A percentile compares a stretch with the other conserved stretches of the same genome.
phyloP scores from a whole-genome alignment of 2,329 filamentous ascomycete genomes.

The Botrytis tulipae region DNA sequence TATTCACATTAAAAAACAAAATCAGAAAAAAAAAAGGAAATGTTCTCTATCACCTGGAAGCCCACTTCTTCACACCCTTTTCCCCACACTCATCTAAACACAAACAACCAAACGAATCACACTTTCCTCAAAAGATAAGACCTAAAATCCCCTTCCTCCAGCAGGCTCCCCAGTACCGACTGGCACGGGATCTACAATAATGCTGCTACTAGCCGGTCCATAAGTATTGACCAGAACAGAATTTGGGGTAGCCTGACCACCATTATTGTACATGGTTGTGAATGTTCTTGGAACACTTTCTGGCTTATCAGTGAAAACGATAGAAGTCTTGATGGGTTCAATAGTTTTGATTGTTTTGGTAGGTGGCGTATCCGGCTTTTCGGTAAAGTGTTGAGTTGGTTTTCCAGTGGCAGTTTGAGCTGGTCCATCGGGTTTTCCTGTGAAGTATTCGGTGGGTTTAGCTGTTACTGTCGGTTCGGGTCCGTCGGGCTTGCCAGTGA shows the following conservation, averaged over 20 bases:
- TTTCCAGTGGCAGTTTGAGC: not conserved
- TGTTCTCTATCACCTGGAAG: not conserved
- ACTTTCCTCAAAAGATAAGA: not conserved
- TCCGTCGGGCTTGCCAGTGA: not conserved
- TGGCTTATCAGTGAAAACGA: not conserved
- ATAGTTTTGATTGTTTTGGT: not conserved
- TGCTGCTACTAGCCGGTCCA: not conserved
- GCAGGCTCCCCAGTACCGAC: not conserved
- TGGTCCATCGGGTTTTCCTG: not conserved
- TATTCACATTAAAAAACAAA: not conserved
- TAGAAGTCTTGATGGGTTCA: not conserved
- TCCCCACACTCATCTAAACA: not conserved
- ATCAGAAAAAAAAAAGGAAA: not conserved
- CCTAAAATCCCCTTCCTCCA: not conserved
- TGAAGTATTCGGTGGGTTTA: not conserved
- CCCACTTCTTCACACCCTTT: not conserved
- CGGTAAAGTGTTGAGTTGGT: not conserved
- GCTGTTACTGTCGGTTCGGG: not conserved
- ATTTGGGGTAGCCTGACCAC: not conserved
- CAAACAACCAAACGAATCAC: not conserved
- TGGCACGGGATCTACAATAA: not conserved
- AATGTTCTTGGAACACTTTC: not conserved
- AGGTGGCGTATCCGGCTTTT: not conserved
- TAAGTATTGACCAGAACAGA: not conserved
- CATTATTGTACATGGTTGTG: not conserved